Conservation (phyloP, 1,139 yeast species). For the Sugiyamaella novakii region DNA sequence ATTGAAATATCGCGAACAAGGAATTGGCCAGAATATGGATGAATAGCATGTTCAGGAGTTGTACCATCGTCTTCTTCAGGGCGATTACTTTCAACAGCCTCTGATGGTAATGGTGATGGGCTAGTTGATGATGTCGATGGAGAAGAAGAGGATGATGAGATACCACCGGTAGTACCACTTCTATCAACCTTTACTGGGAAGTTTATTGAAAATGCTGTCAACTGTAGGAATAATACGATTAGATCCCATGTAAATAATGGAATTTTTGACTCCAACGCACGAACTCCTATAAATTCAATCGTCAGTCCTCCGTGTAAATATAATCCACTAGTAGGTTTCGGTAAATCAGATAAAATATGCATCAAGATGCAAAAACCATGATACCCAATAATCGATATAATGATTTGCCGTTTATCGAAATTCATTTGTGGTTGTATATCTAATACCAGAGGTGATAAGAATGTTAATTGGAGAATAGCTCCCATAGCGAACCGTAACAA, state of each 20-base stretch:
- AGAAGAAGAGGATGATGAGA: constrained; percentile 1
- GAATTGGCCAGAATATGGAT: constrained; percentile 32
- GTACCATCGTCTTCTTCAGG: constrained; percentile 6
- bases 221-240: constrained; percentile 30
- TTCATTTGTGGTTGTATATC: constrained; percentile 27
- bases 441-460: constrained; percentile 31
- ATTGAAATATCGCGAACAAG: constrained; percentile 30
- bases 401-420: constrained; percentile 31
- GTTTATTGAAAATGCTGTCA: constrained; percentile 31
- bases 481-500: constrained; percentile 33
- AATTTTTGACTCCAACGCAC: constrained; percentile 28
- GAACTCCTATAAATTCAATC: constrained; percentile 42
- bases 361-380: constrained; percentile 28
- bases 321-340: constrained; percentile 27
- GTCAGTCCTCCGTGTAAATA: constrained; percentile 42
- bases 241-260: constrained; percentile 35
- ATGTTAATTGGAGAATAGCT: constrained; percentile 31
- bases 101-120: neutral
- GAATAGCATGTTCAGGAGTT: constrained; percentile 8
- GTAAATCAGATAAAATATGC: constrained; percentile 27
- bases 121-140: neutral
- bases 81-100: neutral
- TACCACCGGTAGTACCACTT: neutral
- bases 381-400: constrained; percentile 28
- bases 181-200: constrained; percentile 24